Base-by-base conservation (phyloP, 495 filamentous ascomycete species). In the Penicillium ucsense region DNA sequence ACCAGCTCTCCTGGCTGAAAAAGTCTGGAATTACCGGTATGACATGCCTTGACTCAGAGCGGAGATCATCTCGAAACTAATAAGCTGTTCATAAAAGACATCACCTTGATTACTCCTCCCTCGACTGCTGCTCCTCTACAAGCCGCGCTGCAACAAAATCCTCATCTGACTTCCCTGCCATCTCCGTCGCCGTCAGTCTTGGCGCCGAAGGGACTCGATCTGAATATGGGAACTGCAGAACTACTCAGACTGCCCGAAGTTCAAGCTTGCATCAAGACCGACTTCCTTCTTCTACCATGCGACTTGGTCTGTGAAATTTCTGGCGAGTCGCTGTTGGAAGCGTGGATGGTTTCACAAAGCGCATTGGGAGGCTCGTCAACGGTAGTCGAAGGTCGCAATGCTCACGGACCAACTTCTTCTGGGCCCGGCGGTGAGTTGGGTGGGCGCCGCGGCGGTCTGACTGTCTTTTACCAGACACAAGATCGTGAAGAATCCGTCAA, bases 271-370 rank as follows among this genome's bases (percentile, higher is more conserved):
- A 83, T 99, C 47, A 88, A 75, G 29, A 78, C 81, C 4, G 88
- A 99, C 62, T 95, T 97, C 61, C 64, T 95, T 6, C 83, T 97
- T 4, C 68, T 99, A 20, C 90, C 91, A 2, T 99, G 92, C 59
- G 94, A 99, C 64, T 74, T 99, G 1, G 78, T 99, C 12, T 95
- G 86, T 69, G 90, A 95, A 59, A 70, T 98, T 5, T 85, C 84
- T 8, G 88, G 88, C 8, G 83, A 88, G 57, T 76, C 81, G 38
- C 68, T 96, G 7, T 65, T 90, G 3, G 87, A 96, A 59, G 76
- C 91, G 54, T 99, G 94, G 94, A 88, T 96, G 87, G 77, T 90
- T 27, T 77, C 82, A 43, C 80, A 88, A 43, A 80, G 77, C 27
- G 81, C 81, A n/a, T 68, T 91, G 1, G 73, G 76, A 10, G 75